A percentile compares a stretch with the other conserved stretches of the same genome.
These are phyloP conservation scores for Rutstroemia sp. DNA, from an alignment of 2,329 filamentous ascomycete genomes.

Conservation along the genomic window DNA sequence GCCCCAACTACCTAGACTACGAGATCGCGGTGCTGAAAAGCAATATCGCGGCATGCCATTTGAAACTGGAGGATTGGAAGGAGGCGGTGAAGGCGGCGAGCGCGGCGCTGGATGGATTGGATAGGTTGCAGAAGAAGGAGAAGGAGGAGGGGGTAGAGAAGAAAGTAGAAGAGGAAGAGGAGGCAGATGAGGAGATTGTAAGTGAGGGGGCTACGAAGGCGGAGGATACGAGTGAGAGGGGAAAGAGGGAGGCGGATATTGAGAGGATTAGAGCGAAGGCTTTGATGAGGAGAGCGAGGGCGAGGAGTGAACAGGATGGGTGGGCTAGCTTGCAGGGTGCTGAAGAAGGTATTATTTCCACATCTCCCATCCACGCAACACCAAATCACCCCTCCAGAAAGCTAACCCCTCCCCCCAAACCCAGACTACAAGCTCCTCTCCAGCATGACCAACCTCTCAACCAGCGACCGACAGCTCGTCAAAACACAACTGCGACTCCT, in stretches of 20 bases:
- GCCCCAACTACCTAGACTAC: slow-evolving; percentile 80
- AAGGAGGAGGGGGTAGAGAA: slow-evolving; percentile 46
- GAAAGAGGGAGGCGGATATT: slow-evolving; percentile 54
- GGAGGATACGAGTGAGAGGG: slow-evolving; percentile 26
- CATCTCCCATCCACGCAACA: not conserved
- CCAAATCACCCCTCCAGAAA: not conserved
- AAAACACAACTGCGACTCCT: slow-evolving; percentile 57
- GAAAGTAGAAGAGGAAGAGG: slow-evolving; percentile 30
- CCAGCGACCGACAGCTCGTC: slow-evolving; percentile 61
- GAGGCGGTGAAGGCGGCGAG: slow-evolving; percentile 69
- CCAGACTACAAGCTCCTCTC: slow-evolving; percentile 66
- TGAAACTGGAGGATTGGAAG: slow-evolving; percentile 82
- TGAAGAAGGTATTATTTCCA: slow-evolving; percentile 38
- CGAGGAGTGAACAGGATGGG: slow-evolving; percentile 57
- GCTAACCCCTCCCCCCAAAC: not conserved
- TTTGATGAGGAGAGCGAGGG: slow-evolving; percentile 45
- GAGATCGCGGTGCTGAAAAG: slow-evolving; percentile 80
- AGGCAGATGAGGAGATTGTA: slow-evolving; percentile 52
- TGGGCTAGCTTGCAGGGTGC: slow-evolving; percentile 78
- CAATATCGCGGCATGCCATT: slow-evolving; percentile 82
- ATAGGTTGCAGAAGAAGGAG: slow-evolving; percentile 42
- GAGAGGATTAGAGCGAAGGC: slow-evolving; percentile 75
- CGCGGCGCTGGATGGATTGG: slow-evolving; percentile 64
- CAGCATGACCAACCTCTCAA: slow-evolving; percentile 50
- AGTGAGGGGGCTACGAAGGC: slow-evolving; percentile 49